phyloP scores from a whole-genome alignment of 2,329 filamentous ascomycete genomes.

The Claviceps sorghi region DNA sequence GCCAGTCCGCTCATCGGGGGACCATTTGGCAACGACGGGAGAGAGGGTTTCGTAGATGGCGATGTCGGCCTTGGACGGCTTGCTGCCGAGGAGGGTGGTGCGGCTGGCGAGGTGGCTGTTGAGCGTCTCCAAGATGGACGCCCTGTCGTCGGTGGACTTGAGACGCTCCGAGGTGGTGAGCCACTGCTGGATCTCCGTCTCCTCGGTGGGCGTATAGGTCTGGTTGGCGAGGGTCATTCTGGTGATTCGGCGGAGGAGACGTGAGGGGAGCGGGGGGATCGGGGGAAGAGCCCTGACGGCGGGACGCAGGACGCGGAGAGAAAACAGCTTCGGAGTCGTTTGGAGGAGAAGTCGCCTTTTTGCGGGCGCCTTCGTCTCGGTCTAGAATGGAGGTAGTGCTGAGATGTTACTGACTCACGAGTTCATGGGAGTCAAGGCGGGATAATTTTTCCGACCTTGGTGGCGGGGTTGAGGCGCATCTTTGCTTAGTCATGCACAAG shows the following conservation, averaged over 20 bases:
- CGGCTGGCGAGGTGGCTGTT: constrained; percentile 79
- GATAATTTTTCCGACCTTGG: background rate
- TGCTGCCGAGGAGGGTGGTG: constrained; percentile 76
- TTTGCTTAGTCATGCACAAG: constrained; percentile 2
- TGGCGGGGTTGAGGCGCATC: constrained; percentile 2
- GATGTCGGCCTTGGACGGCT: constrained; percentile 78
- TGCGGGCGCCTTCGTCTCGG: constrained; percentile 4
- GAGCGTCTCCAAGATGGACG: constrained; percentile 59
- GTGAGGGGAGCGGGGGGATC: constrained; percentile 21
- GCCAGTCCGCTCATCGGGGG: constrained; percentile 73
- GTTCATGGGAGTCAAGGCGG: background rate
- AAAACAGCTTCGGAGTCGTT: constrained; percentile 26
- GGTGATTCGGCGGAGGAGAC: constrained; percentile 16
- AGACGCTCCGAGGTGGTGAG: constrained; percentile 62
- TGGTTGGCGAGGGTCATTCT: constrained; percentile 54
- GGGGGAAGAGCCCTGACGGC: constrained; percentile 22
- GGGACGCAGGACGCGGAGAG: constrained; percentile 24
- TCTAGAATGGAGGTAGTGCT: background rate
- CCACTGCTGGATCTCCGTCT: constrained; percentile 83
- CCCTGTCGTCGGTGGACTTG: constrained; percentile 38
- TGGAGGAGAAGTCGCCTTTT: constrained; percentile 3
- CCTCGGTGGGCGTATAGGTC: constrained; percentile 64
- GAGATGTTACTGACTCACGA: background rate
- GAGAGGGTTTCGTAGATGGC: constrained; percentile 68
- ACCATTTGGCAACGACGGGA: constrained; percentile 65